A percentile compares a stretch with the other conserved stretches of the same genome.
Evolutionary conservation across 768 basidiomycete genomes (phyloP).

Genomic region (Hemileccinum impolitum): DNA sequence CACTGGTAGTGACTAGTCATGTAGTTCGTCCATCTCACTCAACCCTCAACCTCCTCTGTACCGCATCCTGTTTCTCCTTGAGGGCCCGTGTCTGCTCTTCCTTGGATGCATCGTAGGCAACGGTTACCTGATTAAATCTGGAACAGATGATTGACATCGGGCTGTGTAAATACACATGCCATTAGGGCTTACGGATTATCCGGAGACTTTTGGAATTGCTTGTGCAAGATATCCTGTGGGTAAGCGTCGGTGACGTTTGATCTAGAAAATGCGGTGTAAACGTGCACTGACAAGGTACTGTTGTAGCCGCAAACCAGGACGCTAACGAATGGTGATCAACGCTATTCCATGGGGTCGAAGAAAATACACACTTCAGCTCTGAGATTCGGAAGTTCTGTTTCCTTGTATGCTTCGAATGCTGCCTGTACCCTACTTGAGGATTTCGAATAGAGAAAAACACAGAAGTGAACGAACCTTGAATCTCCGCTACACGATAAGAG

Average conservation of each 20-base stretch:
- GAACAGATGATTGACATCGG: not conserved
- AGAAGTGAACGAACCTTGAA: conserved; percentile 61
- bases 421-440: conserved; percentile 41
- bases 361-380: conserved; percentile 62
- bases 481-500: conserved; percentile 54
- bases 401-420: conserved; percentile 88
- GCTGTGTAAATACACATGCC: conserved; percentile 3
- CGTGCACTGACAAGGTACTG: conserved; percentile 70
- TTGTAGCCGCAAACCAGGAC: conserved; percentile 85
- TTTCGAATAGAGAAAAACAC: not conserved
- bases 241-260: conserved; percentile 2
- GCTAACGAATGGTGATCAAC: conserved; percentile 40
- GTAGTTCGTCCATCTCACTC: conserved; percentile 12
- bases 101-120: conserved; percentile 83
- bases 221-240: conserved; percentile 76
- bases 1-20: too few relatives aligned
- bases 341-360: not conserved
- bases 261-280: not conserved
- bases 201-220: conserved; percentile 94
- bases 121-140: conserved; percentile 81
- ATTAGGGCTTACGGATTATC: conserved; percentile 77
- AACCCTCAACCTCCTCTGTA: conserved; percentile 63
- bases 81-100: conserved; percentile 81
- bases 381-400: conserved; percentile 78
- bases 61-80: conserved; percentile 59